Evolutionary conservation across 2,329 filamentous ascomycete genomes (phyloP), one percentile per base, ranked within the genome.

Genomic region (Colletotrichum phormii): DNA sequence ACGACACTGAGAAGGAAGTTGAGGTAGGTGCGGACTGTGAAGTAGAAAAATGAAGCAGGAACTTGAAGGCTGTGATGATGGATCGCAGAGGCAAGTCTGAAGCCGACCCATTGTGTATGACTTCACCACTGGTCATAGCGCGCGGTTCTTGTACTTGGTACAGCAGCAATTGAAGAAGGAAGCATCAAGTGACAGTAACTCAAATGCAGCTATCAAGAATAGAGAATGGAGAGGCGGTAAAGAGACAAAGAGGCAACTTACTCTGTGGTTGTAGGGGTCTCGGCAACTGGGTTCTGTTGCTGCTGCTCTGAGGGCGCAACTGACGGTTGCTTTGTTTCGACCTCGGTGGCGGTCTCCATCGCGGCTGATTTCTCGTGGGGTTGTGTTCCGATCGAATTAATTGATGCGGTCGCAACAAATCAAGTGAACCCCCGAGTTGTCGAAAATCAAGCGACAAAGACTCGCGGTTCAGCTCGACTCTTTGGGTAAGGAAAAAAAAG

Each of bases 261-360:
- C 71, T 71, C 71, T 54, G 61, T 64, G 18, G 71, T 61, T 31
- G 55, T 71, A 11, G 71, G 61, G 24, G 71, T 73, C 35, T 60
- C 71, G 61, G 60, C 49, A 60, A 64, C 71, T 9, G 71, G 61
- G 18, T 66, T 71, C 54, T 73, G 66, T 37, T 65, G 71, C 5
- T 33, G 71, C 33, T 59, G 60, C 46, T 72, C 71, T 61, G 71
- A 71, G n/a, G 66, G 71, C 18, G 71, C 66, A 59, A 73, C 71
- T 46, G 71, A 73, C 11, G 66, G 66, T 33, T 73, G 71, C 71
- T 73, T 73, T 37, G 49, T 73, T n/a, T 71, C 71, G 66, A 71
- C 71, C 35, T 72, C 70, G 58, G 54, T 55, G 49, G 29, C 53
- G 53, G 66, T 57, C 67, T 71, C 71, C 71, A 73, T 73, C 53